Evolutionary conservation across 1,284 basidiomycete genomes (phyloP), one percentile per base, ranked within the genome.

Genomic region (Wallemia hederae): DNA sequence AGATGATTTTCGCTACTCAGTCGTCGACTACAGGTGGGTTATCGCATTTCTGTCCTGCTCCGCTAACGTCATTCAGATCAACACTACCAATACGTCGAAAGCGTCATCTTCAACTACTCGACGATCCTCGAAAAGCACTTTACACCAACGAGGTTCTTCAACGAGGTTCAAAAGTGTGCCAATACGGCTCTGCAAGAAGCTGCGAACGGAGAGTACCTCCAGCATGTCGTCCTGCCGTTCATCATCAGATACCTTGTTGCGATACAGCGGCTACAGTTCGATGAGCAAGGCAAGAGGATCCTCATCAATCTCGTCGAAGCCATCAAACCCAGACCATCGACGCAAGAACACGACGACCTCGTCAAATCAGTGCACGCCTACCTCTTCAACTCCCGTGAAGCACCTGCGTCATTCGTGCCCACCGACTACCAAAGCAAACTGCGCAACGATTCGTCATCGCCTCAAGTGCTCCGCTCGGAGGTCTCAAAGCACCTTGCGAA

Each of bases 1-100:
- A 87, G 70, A 71, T 78, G 3, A 78, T 84, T 14, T 86, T 87
- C 67, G 60, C 59, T 2, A 63, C 62, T 31, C 58, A 62, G 34
- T 27, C 55, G 15, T 49, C 39, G 5, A 17, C 11, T 26, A 58
- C 14, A 14, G 56, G 56, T 58, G 25, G 25, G 56, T 58, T 26
- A 3, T 58, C 24, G n/a, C 3, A 49, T 49, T 7, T 14, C 11
- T 49, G 5, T n/a, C 3, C 22, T 17, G 11, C 39, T 15, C 5
- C 5, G 14, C 39, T 49, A 49, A 49, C 39, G 22, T 22, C 5
- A 7, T n/a, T 22, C 39, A 49, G 39, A 49, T 17, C 39, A 49
- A 49, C 39, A 49, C 3, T 49, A 49, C 19, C 14, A 49, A 17
- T 49, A 49, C 39, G 39, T 49, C 11, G 39, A 49, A n/a, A 49